A percentile compares a stretch with the other conserved stretches of the same genome.
phyloP scores from a whole-genome alignment of 306 rosid species.

The Prunus mume region DNA sequence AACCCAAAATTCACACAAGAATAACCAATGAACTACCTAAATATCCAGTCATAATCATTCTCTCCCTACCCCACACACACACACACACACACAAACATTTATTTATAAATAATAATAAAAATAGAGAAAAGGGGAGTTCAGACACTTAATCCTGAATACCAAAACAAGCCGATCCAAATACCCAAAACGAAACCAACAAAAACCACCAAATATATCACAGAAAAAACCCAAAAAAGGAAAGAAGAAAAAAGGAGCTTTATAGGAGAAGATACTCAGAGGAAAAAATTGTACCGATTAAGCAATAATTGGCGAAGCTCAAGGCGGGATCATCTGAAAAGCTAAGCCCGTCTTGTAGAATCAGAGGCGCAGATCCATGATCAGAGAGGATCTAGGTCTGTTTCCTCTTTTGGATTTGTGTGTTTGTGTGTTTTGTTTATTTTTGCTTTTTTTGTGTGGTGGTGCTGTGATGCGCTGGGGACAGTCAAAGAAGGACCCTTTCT shows the following conservation, averaged over 20 bases:
- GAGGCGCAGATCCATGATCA: constrained; percentile 45
- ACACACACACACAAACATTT: not conserved
- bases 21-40: not conserved
- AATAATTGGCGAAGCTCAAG: constrained; percentile 27
- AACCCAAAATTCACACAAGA: constrained; percentile 2
- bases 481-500: constrained; percentile 59
- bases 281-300: constrained; percentile 29
- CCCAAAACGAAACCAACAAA: constrained; percentile 16
- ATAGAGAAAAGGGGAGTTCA: not conserved
- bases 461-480: constrained; percentile 80
- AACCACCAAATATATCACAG: constrained; percentile 12
- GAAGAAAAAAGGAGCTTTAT: not conserved
- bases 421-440: constrained; percentile 13
- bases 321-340: constrained; percentile 11
- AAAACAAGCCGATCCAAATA: constrained; percentile 38
- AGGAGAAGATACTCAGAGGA: constrained; percentile 6
- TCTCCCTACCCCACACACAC: not conserved
- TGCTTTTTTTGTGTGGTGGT: constrained; percentile 45
- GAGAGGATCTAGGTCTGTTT: constrained; percentile 13
- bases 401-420: constrained; percentile 36
- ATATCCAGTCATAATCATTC: not conserved
- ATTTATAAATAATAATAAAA: not conserved
- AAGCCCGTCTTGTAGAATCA: constrained; percentile 20
- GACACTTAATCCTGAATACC: constrained; percentile 15
- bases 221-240: not conserved